phyloP scores from a whole-genome alignment of 2,329 filamentous ascomycete genomes.

The Pseudocercospora vitis region DNA sequence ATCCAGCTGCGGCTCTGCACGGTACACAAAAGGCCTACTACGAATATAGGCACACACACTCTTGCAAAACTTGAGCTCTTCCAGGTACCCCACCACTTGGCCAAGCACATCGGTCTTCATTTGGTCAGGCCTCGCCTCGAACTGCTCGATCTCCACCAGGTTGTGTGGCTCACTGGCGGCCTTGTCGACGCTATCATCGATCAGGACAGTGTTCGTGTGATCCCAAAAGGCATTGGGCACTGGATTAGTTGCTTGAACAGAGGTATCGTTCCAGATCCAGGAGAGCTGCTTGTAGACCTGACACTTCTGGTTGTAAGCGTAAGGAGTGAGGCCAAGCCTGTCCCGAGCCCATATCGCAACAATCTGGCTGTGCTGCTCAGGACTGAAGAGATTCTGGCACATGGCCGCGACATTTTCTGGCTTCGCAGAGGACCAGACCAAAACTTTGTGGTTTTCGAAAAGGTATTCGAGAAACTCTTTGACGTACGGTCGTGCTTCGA shows the following conservation, averaged over 20 bases:
- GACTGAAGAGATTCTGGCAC: conserved; percentile 63
- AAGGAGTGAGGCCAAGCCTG: conserved; percentile 63
- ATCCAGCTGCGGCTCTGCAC: background rate
- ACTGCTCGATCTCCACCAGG: conserved; percentile 77
- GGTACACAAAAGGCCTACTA: background rate
- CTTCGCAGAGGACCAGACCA: conserved; percentile 87
- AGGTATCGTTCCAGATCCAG: conserved; percentile 63
- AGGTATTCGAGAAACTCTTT: conserved; percentile 70
- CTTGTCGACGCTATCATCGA: conserved; percentile 84
- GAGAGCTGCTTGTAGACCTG: conserved; percentile 88
- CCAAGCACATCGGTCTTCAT: conserved; percentile 48
- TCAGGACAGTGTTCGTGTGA: conserved; percentile 82
- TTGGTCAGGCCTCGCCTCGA: conserved; percentile 52
- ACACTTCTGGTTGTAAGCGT: conserved; percentile 68
- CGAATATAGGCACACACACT: background rate
- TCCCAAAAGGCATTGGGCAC: conserved; percentile 60
- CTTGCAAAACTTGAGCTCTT: conserved; percentile 30
- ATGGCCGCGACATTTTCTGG: conserved; percentile 70
- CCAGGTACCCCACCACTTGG: conserved; percentile 55
- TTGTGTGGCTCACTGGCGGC: conserved; percentile 81
- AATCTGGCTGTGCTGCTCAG: conserved; percentile 55
- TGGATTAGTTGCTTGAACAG: conserved; percentile 47
- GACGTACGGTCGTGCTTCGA: conserved; percentile 64
- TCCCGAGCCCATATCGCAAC: conserved; percentile 78
- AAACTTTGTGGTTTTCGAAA: conserved; percentile 71